phyloP scores from a whole-genome alignment of 441 rosid genomes.

The Euphorbia schlechtendalii region DNA sequence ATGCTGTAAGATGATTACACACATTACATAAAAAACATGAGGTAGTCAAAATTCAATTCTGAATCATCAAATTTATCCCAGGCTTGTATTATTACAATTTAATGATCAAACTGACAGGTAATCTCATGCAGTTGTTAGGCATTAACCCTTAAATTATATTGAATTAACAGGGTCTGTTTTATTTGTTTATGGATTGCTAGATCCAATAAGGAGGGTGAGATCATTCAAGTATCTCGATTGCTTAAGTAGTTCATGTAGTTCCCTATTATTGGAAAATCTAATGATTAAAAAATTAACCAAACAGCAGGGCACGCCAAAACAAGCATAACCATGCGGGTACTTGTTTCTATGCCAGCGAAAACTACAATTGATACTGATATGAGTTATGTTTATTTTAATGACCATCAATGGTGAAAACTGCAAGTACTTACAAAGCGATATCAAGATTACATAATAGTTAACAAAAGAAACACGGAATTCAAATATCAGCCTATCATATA shows the following conservation, averaged over 20 bases:
- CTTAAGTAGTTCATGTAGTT: neutral
- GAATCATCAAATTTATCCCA: neutral
- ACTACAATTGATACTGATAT: too few species aligned
- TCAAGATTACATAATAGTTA: neutral
- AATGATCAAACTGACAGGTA: too few species aligned
- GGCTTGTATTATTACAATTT: too few species aligned
- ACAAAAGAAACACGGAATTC: neutral
- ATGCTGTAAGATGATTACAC: neutral
- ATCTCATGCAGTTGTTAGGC: too few species aligned
- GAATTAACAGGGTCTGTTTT: neutral
- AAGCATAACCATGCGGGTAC: too few species aligned
- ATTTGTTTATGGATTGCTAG: too few species aligned
- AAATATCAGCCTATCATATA: neutral
- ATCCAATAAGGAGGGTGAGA: neutral
- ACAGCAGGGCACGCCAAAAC: neutral
- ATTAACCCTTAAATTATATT: too few species aligned
- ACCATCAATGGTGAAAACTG: neutral
- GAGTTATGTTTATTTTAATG: neutral
- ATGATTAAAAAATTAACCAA: neutral
- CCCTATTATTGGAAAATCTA: neutral
- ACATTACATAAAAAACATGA: neutral
- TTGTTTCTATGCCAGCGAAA: too few species aligned
- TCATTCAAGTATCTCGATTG: neutral
- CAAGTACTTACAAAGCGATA: neutral
- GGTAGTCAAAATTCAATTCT: neutral